phyloP scores from a whole-genome alignment of 768 basidiomycete genomes.

The Lanmaoa pseudosensibilis region DNA sequence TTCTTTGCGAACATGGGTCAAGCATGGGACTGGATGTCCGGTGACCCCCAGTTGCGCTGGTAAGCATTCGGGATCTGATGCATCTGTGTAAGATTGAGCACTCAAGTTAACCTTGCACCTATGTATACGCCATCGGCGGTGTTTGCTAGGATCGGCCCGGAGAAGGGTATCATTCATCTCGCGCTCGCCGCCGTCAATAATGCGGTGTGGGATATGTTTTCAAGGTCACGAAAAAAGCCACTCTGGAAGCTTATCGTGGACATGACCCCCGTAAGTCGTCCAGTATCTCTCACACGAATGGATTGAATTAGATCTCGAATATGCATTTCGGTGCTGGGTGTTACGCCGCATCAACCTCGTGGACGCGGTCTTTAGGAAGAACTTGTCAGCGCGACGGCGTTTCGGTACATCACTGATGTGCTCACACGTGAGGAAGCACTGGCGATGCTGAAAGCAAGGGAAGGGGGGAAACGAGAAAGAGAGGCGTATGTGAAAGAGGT shows the following conservation, averaged over 20 bases:
- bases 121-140: background rate
- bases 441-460: conserved; percentile 71
- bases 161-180: conserved; percentile 91
- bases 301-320: background rate
- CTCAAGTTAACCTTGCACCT: background rate
- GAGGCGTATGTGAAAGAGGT: conserved; percentile 68
- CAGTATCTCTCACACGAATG: conserved; percentile 9
- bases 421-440: conserved; percentile 89
- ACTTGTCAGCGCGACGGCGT: conserved; percentile 71
- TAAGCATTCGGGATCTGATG: conserved; percentile 31
- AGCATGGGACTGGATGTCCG: conserved; percentile 80
- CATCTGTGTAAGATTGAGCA: background rate
- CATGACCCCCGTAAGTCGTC: conserved; percentile 63
- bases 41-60: conserved; percentile 90
- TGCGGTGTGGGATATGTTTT: conserved; percentile 91
- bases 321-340: background rate
- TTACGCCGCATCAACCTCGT: conserved; percentile 1
- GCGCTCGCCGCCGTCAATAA: conserved; percentile 87
- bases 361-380: conserved; percentile 52
- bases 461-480: conserved; percentile 70
- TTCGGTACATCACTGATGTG: conserved; percentile 87
- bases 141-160: conserved; percentile 73
- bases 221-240: conserved; percentile 74
- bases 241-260: conserved; percentile 91
- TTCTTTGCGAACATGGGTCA: conserved; percentile 88